phyloP scores from a whole-genome alignment of 495 filamentous ascomycete genomes.

The Daldinia loculata region DNA sequence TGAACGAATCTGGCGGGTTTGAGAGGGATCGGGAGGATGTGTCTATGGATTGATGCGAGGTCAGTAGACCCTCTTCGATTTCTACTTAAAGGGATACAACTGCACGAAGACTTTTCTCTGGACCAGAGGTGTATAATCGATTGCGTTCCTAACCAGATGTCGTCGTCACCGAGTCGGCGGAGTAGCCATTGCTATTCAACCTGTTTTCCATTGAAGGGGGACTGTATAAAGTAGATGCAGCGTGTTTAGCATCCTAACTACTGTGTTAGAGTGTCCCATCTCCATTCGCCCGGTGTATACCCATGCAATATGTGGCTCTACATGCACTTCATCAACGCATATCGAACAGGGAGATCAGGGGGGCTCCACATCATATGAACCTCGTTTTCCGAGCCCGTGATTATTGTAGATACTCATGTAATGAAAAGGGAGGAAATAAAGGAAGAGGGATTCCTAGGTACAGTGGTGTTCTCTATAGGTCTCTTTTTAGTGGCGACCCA shows the following conservation, averaged over 20 bases:
- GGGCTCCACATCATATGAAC: not conserved
- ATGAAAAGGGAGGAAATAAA: not conserved
- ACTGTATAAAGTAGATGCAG: not conserved
- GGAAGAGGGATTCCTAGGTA: too few species aligned
- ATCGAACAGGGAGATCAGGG: not conserved
- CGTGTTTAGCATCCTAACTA: not conserved
- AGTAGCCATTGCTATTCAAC: not conserved
- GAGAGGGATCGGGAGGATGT: slow-evolving; percentile 36
- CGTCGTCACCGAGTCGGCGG: not conserved
- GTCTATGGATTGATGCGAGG: slow-evolving; percentile 31
- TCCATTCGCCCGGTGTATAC: not conserved
- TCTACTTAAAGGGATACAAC: not conserved
- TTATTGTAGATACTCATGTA: not conserved
- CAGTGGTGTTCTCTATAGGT: not conserved
- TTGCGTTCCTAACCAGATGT: not conserved
- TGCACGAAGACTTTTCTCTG: not conserved
- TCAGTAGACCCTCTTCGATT: not conserved
- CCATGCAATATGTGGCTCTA: not conserved
- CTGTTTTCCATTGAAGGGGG: not conserved
- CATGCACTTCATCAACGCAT: not conserved
- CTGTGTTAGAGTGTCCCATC: not conserved
- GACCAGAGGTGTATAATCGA: not conserved
- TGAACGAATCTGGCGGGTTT: slow-evolving; percentile 54
- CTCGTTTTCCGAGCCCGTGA: not conserved
- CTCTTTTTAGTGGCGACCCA: not conserved